These are phyloP conservation scores for Alnus glutinosa DNA, from an alignment of 306 rosid species.

Conservation along the genomic window DNA sequence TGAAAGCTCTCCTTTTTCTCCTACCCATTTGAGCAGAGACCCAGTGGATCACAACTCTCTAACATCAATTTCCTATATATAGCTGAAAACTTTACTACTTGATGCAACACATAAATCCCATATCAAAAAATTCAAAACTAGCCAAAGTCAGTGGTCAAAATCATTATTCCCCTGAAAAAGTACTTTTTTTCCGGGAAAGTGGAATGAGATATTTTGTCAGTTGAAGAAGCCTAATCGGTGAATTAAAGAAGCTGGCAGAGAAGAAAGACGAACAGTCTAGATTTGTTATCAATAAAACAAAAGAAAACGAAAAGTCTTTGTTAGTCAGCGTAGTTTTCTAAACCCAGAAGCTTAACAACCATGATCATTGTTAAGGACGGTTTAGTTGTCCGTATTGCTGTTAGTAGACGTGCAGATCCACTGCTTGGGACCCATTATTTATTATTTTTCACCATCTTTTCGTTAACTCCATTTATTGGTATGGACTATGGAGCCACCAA, in stretches of 20 bases:
- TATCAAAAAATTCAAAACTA: background rate
- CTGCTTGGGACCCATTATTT: too few species aligned
- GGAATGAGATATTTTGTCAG: background rate
- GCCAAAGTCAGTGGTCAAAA: conserved; percentile 8
- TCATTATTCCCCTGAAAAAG: background rate
- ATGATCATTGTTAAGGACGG: too few species aligned
- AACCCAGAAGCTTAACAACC: too few species aligned
- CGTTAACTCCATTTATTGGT: too few species aligned
- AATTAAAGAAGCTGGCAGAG: background rate
- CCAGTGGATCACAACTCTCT: conserved; percentile 11
- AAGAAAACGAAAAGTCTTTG: background rate
- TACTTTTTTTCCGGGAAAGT: background rate
- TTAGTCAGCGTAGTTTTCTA: too few species aligned
- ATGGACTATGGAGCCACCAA: too few species aligned
- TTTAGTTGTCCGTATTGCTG: too few species aligned
- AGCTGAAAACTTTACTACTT: background rate
- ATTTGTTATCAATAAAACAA: background rate
- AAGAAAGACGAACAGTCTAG: background rate
- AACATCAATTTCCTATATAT: background rate
- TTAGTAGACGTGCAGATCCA: too few species aligned
- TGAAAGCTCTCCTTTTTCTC: conserved; percentile 34
- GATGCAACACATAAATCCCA: background rate
- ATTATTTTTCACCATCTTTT: too few species aligned
- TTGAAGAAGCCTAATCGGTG: background rate
- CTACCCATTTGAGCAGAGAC: conserved; percentile 50